These are phyloP conservation scores for Boletus coccyginus DNA, from an alignment of 768 basidiomycete genomes.

Conservation along the genomic window DNA sequence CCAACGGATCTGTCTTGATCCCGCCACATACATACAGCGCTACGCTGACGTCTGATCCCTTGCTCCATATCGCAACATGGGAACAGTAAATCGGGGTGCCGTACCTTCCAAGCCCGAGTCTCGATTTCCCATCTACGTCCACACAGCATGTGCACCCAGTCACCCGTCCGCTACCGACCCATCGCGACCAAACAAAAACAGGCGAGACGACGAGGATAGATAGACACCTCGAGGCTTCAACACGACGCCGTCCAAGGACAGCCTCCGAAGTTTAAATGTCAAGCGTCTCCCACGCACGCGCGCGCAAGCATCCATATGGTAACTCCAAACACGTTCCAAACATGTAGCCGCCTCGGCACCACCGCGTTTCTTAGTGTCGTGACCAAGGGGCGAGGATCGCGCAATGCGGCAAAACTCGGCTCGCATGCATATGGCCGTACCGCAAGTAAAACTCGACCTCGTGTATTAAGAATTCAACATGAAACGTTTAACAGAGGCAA, in stretches of 20 bases:
- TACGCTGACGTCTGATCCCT: conserved; percentile 1
- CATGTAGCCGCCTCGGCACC: neutral
- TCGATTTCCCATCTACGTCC: neutral
- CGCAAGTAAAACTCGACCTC: neutral
- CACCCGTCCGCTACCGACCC: conserved; percentile 24
- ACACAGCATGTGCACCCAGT: conserved; percentile 15
- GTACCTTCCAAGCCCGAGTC: neutral
- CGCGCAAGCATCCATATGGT: neutral
- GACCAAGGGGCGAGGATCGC: neutral
- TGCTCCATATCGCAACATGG: neutral
- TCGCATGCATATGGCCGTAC: neutral
- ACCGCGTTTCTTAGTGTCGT: neutral
- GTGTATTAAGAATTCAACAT: neutral
- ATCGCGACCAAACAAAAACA: neutral
- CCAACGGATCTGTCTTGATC: conserved; percentile 7
- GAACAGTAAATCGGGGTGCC: neutral
- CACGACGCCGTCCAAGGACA: neutral
- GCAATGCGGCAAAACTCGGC: neutral
- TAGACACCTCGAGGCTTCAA: conserved; percentile 8
- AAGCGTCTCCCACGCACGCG: neutral
- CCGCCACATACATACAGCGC: neutral
- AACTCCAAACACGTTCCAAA: conserved; percentile 4
- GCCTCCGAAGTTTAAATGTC: conserved; percentile 13
- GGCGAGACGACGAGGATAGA: neutral
- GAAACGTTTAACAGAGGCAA: neutral